Base-by-base conservation (phyloP, 2,329 filamentous ascomycete genomes). In the Endoconidiophora polonica region DNA sequence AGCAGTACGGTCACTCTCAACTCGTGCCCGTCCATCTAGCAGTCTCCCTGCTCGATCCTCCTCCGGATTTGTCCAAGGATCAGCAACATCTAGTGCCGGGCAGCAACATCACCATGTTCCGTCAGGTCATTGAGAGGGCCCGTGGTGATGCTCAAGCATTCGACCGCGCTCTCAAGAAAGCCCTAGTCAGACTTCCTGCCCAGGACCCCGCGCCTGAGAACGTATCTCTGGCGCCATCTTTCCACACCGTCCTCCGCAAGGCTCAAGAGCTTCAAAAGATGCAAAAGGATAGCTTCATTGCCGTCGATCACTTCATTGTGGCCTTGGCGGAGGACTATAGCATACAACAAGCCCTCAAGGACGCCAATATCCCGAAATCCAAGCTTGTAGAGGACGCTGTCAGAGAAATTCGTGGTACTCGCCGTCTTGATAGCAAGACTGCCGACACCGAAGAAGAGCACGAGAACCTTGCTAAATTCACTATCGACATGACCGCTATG, bases 401-500 rank as follows among this genome's bases (percentile, higher is more conserved):
- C 39, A 77, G 86, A 60, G 79, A 86, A 53, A 94, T 98, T 58
- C 82, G 91, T 56, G 91, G 91, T 54, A 96, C 87, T 40, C 86
- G 81, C 68, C 76, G 90, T 55, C 88, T 98, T 40, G 91, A 98
- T 66, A 94, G 86, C 54, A 94, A 94, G 70, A 94, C 86, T 3
- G 91, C 91, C 50, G 91, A 98, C 66, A 80, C 82, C 0, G 91
- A 96, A 65, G 74, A 83, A 60, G 90, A 95, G 60, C 85, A 88
- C 59, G 91, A 98, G 67, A 95, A 94, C 62, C 71, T 98, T 54
- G 86, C 88, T 69, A 98, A 96, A 61, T 98, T 95, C 66, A 96
- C 91, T 51, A 91, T 96, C 60, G 91, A 98, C 66, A 94, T 98
- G 87, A 98, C 91, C 9, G 75, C 85, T 46, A 81, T 95, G 80